phyloP scores from a whole-genome alignment of 257 asterid species.

The Gentiana dahurica region DNA sequence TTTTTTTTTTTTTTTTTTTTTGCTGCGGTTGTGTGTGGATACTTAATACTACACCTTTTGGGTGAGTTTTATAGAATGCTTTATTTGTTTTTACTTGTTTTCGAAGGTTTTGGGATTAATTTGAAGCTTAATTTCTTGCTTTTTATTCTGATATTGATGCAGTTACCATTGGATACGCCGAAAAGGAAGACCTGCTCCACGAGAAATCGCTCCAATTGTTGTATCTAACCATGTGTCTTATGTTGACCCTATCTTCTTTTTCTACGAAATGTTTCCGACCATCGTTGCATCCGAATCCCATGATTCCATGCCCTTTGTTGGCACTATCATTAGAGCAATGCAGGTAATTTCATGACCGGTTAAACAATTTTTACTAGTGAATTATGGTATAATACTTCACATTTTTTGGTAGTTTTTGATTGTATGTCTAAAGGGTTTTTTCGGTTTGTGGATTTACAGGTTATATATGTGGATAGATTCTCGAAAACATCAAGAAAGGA shows the following conservation, averaged over 20 bases:
- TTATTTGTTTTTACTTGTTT: no score
- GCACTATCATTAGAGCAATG: slow-evolving; percentile 98
- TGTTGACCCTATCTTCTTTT: slow-evolving; percentile 90
- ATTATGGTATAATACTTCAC: not conserved
- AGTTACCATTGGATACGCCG: slow-evolving; percentile 98
- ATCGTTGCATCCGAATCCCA: slow-evolving; percentile 91
- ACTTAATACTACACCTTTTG: no score
- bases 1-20: no score
- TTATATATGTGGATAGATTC: slow-evolving; percentile 88
- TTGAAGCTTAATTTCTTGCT: not conserved
- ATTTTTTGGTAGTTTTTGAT: not conserved
- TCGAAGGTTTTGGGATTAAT: not conserved
- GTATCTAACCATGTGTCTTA: slow-evolving; percentile 95
- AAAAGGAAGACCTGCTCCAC: slow-evolving; percentile 85
- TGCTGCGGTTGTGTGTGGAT: no score
- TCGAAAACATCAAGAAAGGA: slow-evolving; percentile 79
- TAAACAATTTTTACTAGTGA: not conserved
- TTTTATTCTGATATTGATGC: slow-evolving; percentile 13
- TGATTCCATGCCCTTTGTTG: slow-evolving; percentile 96
- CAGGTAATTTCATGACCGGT: slow-evolving; percentile 46
- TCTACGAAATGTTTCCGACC: slow-evolving; percentile 89
- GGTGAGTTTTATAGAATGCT: no score
- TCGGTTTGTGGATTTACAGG: slow-evolving; percentile 34
- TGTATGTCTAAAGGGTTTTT: not conserved
- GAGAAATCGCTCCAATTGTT: slow-evolving; percentile 88